Conservation (phyloP, 2,329 filamentous ascomycete species). For the Conoideocrella luteorostrata region DNA sequence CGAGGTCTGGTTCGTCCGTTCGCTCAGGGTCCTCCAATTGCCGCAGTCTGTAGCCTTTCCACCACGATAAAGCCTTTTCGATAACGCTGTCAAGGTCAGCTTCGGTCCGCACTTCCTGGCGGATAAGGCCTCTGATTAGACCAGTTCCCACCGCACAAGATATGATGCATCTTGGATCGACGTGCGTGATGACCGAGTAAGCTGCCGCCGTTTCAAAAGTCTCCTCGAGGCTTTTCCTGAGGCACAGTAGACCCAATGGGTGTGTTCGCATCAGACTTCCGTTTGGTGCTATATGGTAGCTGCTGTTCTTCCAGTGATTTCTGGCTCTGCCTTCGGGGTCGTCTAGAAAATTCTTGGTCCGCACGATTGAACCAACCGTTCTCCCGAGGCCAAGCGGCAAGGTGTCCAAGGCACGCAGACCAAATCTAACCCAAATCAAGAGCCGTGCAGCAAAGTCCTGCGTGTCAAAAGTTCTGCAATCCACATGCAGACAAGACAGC, state of each 20-base stretch:
- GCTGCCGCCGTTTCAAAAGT: slow-evolving; percentile 36
- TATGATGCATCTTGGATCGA: slow-evolving; percentile 44
- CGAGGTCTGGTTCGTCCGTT: slow-evolving; percentile 26
- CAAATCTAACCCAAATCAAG: slow-evolving; percentile 39
- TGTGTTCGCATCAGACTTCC: slow-evolving; percentile 49
- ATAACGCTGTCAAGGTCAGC: slow-evolving; percentile 35
- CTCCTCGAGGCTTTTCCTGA: slow-evolving; percentile 32
- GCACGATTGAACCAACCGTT: slow-evolving; percentile 39
- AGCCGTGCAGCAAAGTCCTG: slow-evolving; percentile 39
- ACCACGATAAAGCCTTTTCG: slow-evolving; percentile 34
- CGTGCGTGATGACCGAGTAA: slow-evolving; percentile 40
- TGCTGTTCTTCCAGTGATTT: slow-evolving; percentile 33
- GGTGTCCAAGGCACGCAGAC: slow-evolving; percentile 38
- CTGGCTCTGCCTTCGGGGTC: slow-evolving; percentile 34
- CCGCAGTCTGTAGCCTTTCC: slow-evolving; percentile 14
- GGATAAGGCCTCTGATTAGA: slow-evolving; percentile 38
- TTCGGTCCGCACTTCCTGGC: slow-evolving; percentile 35
- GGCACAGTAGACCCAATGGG: slow-evolving; percentile 41
- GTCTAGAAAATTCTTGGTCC: slow-evolving; percentile 28
- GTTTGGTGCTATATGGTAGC: slow-evolving; percentile 38
- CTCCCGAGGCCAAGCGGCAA: slow-evolving; percentile 41
- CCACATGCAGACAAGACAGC: slow-evolving; percentile 39
- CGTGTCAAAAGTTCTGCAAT: slow-evolving; percentile 28
- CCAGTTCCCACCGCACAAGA: slow-evolving; percentile 41
- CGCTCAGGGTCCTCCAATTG: slow-evolving; percentile 18